These are phyloP conservation scores for Hymenoscyphus occultus DNA, from an alignment of 2,329 filamentous ascomycete species.

Conservation along the genomic window DNA sequence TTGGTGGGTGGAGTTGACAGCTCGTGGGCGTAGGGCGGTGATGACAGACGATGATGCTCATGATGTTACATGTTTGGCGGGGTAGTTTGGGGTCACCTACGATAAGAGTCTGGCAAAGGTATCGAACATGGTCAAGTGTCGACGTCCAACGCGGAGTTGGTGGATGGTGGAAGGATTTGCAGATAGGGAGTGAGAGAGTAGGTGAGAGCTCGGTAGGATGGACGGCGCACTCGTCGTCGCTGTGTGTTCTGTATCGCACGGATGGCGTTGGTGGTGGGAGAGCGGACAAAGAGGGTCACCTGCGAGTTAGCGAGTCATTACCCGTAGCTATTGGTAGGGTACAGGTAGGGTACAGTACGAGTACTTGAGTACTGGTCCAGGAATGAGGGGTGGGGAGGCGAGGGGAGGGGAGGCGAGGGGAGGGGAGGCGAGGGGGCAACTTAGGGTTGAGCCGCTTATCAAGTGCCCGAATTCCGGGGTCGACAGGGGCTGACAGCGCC, in stretches of 20 bases:
- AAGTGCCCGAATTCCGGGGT: conserved; percentile 1
- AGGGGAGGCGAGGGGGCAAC: background rate
- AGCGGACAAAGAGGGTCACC: conserved; percentile 16
- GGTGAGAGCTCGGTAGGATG: background rate
- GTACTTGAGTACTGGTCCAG: background rate
- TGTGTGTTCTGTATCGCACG: background rate
- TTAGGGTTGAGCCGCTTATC: background rate
- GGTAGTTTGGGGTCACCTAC: conserved; percentile 49
- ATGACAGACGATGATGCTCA: conserved; percentile 1
- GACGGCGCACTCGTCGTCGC: conserved; percentile 11
- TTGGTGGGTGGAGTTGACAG: background rate
- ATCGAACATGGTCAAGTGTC: conserved; percentile 61
- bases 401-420: conserved; percentile 5
- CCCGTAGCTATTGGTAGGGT: background rate
- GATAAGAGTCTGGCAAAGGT: conserved; percentile 74
- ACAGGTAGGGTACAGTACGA: no score
- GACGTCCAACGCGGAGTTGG: background rate
- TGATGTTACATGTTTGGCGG: conserved; percentile 23
- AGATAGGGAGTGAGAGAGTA: background rate
- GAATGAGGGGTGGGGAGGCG: background rate
- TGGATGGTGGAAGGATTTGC: background rate
- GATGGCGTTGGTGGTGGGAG: conserved; percentile 1
- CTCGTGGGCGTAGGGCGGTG: conserved; percentile 11
- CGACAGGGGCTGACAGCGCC: background rate
- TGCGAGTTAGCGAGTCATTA: conserved; percentile 15